Evolutionary conservation across 1,139 yeast genomes (phyloP).

Genomic region (Zygosaccharomyces pseudobailii): DNA sequence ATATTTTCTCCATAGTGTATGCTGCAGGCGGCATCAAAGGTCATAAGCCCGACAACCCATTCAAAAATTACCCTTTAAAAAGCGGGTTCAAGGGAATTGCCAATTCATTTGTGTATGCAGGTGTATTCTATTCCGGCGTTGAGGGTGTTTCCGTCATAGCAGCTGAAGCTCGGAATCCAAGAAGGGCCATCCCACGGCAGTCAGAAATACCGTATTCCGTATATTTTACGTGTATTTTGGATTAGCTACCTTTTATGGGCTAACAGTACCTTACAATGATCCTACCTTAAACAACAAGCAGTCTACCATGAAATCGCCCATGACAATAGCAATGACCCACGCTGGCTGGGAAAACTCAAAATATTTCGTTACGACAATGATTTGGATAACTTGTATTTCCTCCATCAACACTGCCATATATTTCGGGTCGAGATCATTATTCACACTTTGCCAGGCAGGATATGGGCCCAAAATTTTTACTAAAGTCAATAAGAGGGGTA

Average conservation of each 20-base stretch:
- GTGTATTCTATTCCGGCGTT: conserved; percentile 55
- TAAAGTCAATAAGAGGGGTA: conserved; percentile 37
- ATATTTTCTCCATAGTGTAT: conserved; percentile 52
- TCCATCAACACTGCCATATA: conserved; percentile 41
- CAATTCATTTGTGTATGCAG: conserved; percentile 63
- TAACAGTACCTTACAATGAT: conserved; percentile 50
- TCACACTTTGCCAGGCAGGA: conserved; percentile 40
- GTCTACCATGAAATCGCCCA: conserved; percentile 43
- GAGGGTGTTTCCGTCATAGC: conserved; percentile 57
- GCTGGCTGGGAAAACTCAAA: conserved; percentile 44
- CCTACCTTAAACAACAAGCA: conserved; percentile 32
- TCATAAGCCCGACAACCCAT: conserved; percentile 45
- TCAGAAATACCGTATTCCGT: conserved; percentile 53
- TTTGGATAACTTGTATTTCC: conserved; percentile 45
- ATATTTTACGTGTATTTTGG: conserved; percentile 53
- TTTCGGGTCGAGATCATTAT: conserved; percentile 38
- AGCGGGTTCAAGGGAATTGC: conserved; percentile 66
- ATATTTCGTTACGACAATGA: conserved; percentile 42
- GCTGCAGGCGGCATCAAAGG: conserved; percentile 64
- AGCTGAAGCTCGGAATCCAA: conserved; percentile 52
- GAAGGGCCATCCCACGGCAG: conserved; percentile 51
- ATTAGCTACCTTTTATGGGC: conserved; percentile 49
- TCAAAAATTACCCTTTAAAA: conserved; percentile 48
- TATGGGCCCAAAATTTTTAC: conserved; percentile 43
- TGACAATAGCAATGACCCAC: conserved; percentile 42